Percentiles rank a stretch among this genome's conserved stretches.
Evolutionary conservation across 345 rosid genomes (phyloP).

Genomic region (Draba incana): DNA sequence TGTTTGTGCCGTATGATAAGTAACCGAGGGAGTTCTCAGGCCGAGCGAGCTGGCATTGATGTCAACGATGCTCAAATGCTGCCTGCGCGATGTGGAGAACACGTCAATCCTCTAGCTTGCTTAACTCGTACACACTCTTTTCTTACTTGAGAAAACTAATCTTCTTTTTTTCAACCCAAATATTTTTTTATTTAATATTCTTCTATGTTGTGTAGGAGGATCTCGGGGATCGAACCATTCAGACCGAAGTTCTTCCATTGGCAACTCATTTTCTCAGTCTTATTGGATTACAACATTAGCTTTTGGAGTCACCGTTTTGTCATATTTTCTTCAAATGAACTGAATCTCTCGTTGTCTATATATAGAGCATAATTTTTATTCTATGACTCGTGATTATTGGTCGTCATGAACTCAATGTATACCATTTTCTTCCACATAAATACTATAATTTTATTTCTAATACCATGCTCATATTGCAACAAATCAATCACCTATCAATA

Average conservation of each 20-base stretch:
- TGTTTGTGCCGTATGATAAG: conserved; percentile 68
- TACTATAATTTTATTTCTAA: background rate
- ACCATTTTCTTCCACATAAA: conserved; percentile 1
- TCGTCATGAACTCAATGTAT: conserved; percentile 6
- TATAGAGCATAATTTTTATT: background rate
- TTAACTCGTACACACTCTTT: conserved; percentile 39
- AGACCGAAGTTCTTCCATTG: conserved; percentile 25
- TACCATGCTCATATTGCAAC: background rate
- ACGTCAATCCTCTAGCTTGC: conserved; percentile 66
- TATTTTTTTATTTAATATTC: background rate
- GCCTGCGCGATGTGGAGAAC: conserved; percentile 72
- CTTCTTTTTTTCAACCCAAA: background rate
- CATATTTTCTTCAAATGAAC: conserved; percentile 6
- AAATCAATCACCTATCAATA: background rate
- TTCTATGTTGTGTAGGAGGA: conserved; percentile 38
- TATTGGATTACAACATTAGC: conserved; percentile 37
- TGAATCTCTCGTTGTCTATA: conserved; percentile 5
- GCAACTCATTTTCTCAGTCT: conserved; percentile 13
- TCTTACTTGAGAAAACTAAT: background rate
- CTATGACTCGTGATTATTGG: background rate
- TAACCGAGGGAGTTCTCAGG: conserved; percentile 55
- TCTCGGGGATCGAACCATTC: conserved; percentile 36
- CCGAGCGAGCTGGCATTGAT: conserved; percentile 65
- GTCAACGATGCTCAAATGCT: conserved; percentile 62
- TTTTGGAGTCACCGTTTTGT: conserved; percentile 18